phyloP scores from a whole-genome alignment of 345 rosid species.

The Lenwebbia sp. region DNA sequence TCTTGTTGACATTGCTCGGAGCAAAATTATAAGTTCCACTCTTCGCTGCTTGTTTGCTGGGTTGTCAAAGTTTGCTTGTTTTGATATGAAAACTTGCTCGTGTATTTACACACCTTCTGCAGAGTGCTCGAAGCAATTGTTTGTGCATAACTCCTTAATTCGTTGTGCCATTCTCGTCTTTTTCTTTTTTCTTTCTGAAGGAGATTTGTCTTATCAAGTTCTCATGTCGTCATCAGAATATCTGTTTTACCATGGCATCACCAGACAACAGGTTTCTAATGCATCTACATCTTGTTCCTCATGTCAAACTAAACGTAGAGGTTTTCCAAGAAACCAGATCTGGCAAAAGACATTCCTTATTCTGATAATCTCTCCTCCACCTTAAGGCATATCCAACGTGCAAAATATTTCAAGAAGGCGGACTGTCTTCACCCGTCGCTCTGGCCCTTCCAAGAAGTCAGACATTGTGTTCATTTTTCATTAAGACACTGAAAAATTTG shows the following conservation, averaged over 20 bases:
- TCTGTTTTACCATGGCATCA: background rate
- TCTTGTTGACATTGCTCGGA: slow-evolving; percentile 71
- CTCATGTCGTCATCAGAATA: background rate
- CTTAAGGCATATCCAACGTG: background rate
- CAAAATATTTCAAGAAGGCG: background rate
- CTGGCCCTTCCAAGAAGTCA: background rate
- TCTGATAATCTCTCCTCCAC: background rate
- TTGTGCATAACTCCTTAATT: background rate
- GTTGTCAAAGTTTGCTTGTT: background rate
- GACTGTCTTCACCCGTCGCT: background rate
- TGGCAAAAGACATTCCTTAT: background rate
- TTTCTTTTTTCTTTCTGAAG: background rate
- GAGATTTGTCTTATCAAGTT: background rate
- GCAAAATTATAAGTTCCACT: slow-evolving; percentile 22
- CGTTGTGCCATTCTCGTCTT: background rate
- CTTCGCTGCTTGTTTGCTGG: background rate
- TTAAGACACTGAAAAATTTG: background rate
- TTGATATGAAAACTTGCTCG: background rate
- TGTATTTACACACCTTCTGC: background rate
- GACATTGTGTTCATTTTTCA: background rate
- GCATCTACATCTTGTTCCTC: background rate
- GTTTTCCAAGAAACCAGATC: background rate
- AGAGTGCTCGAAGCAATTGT: background rate
- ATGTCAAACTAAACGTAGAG: background rate
- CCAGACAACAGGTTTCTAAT: background rate